Evolutionary conservation across 345 rosid genomes (phyloP).

Genomic region (Gossypium raimondii): DNA sequence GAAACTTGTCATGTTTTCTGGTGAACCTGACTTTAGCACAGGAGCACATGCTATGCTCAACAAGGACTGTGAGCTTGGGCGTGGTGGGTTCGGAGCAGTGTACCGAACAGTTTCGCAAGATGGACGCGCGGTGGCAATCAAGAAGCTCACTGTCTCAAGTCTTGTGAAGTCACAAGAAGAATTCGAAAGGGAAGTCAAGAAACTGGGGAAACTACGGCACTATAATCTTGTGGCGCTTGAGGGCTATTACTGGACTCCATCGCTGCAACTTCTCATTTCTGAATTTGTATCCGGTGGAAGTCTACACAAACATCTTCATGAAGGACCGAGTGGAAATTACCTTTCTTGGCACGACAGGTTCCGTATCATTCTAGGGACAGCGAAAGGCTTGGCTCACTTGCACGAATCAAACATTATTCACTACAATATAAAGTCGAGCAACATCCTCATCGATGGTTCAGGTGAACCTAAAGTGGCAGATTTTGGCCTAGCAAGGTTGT

Average conservation of each 20-base stretch:
- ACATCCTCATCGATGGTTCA: constrained; percentile 61
- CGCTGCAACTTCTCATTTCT: constrained; percentile 83
- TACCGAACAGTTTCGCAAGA: constrained; percentile 73
- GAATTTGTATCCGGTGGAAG: constrained; percentile 84
- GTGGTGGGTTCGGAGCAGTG: constrained; percentile 94
- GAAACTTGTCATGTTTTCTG: constrained; percentile 97
- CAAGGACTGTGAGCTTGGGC: constrained; percentile 97
- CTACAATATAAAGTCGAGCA: constrained; percentile 92
- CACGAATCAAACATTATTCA: constrained; percentile 79
- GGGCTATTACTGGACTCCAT: constrained; percentile 96
- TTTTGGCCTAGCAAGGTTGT: constrained; percentile 79
- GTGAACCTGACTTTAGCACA: constrained; percentile 86
- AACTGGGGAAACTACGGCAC: constrained; percentile 78
- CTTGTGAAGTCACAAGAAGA: constrained; percentile 94
- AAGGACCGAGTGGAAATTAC: constrained; percentile 40
- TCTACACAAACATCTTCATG: constrained; percentile 85
- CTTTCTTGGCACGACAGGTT: constrained; percentile 91
- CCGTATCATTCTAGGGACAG: constrained; percentile 77
- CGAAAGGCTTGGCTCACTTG: constrained; percentile 79
- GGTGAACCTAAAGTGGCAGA: constrained; percentile 93
- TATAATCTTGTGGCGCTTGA: constrained; percentile 76
- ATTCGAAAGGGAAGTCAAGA: constrained; percentile 90
- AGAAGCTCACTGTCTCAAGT: constrained; percentile 95
- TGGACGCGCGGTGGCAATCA: constrained; percentile 81
- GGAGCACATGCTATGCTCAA: constrained; percentile 89